A percentile compares a stretch with the other conserved stretches of the same genome.
phyloP scores from a whole-genome alignment of 768 basidiomycete species.

The Lactarius indigo region DNA sequence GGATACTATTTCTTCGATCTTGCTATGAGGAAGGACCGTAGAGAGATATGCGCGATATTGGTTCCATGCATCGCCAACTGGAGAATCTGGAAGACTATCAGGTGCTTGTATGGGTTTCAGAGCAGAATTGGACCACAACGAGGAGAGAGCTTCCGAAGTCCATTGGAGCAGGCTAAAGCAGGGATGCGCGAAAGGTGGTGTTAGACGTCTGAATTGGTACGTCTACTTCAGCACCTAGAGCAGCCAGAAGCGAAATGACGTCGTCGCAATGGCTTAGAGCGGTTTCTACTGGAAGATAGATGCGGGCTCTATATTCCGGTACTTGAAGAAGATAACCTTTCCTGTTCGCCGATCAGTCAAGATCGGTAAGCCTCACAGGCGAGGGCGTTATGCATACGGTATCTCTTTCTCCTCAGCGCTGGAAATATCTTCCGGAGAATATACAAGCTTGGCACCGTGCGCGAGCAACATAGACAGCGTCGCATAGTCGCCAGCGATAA shows the following conservation, averaged over 20 bases:
- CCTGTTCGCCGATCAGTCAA: neutral
- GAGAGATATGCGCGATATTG: slow-evolving; percentile 11
- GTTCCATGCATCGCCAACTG: slow-evolving; percentile 2
- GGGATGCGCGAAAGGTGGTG: neutral
- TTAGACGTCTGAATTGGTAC: neutral
- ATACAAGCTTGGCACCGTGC: slow-evolving; percentile 30
- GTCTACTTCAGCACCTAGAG: slow-evolving; percentile 32
- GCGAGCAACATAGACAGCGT: slow-evolving; percentile 32
- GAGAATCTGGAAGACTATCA: neutral
- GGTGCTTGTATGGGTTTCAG: neutral
- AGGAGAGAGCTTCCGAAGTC: slow-evolving; percentile 6
- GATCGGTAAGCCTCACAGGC: neutral
- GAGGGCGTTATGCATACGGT: slow-evolving; percentile 7
- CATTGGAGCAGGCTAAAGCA: slow-evolving; percentile 28
- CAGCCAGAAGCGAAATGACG: slow-evolving; percentile 30
- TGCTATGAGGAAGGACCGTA: neutral
- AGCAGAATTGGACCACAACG: neutral
- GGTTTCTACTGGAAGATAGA: slow-evolving; percentile 29
- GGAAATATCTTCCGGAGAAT: slow-evolving; percentile 30
- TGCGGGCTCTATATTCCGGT: neutral
- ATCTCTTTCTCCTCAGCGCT: slow-evolving; percentile 24
- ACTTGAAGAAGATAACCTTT: neutral
- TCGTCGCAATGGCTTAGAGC: slow-evolving; percentile 29
- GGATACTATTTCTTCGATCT: neutral
- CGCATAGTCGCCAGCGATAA: slow-evolving; percentile 28